These are phyloP conservation scores for Neoboletus subvelutipes DNA, from an alignment of 768 basidiomycete species.

Conservation along the genomic window DNA sequence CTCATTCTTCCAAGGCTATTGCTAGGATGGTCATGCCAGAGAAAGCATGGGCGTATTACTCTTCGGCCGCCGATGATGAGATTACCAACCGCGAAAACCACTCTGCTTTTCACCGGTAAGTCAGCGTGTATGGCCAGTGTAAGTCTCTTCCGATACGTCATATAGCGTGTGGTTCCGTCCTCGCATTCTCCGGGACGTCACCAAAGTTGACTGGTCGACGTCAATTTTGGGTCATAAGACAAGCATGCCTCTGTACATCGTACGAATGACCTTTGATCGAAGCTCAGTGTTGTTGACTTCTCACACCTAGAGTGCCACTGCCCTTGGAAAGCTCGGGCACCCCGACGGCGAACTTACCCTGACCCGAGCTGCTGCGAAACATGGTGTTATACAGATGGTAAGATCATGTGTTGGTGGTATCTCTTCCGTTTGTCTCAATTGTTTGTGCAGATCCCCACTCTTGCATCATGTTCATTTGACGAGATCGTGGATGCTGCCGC, in stretches of 20 bases:
- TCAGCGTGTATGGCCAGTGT: not conserved
- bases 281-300: slow-evolving; percentile 2
- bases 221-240: slow-evolving; percentile 74
- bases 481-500: slow-evolving; percentile 87
- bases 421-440: not conserved
- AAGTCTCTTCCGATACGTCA: not conserved
- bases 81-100: slow-evolving; percentile 90
- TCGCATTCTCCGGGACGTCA: slow-evolving; percentile 80
- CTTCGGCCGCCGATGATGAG: slow-evolving; percentile 95
- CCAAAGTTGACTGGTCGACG: slow-evolving; percentile 82
- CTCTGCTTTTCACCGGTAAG: slow-evolving; percentile 82
- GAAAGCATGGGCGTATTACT: slow-evolving; percentile 96
- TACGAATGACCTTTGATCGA: slow-evolving; percentile 29
- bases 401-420: not conserved
- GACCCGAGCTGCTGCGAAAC: slow-evolving; percentile 84
- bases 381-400: slow-evolving; percentile 75
- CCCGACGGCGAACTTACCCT: slow-evolving; percentile 92
- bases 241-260: slow-evolving; percentile 80
- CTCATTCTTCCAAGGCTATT: slow-evolving; percentile 55
- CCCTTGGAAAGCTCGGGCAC: slow-evolving; percentile 91
- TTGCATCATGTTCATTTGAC: slow-evolving; percentile 95
- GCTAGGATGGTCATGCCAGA: slow-evolving; percentile 78
- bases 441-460: slow-evolving; percentile 76
- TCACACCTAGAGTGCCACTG: slow-evolving; percentile 64
- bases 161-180: slow-evolving; percentile 89